Percentiles rank a stretch among this genome's conserved stretches.
These are phyloP conservation scores for Hebeloma cylindrosporum DNA, from an alignment of 768 basidiomycete species.

Conservation along the genomic window DNA sequence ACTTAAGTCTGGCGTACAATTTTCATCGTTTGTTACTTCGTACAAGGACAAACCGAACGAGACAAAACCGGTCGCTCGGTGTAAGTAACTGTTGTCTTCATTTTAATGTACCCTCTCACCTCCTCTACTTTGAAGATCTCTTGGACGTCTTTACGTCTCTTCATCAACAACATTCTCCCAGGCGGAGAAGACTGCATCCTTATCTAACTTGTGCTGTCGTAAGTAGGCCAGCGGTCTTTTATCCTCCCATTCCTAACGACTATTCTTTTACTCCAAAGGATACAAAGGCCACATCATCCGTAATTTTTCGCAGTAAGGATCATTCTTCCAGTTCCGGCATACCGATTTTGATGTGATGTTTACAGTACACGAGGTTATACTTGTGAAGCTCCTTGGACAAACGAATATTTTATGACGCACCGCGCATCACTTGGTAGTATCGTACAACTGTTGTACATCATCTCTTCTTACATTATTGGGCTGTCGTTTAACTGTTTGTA, in stretches of 20 bases:
- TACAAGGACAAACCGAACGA: constrained; percentile 55
- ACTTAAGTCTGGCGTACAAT: constrained; percentile 49
- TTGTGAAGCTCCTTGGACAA: constrained; percentile 33
- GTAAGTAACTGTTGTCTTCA: constrained; percentile 34
- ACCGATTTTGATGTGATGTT: neutral
- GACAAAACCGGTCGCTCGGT: constrained; percentile 49
- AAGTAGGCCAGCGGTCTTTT: constrained; percentile 23
- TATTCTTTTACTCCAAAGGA: constrained; percentile 34
- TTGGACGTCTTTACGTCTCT: constrained; percentile 49
- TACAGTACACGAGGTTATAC: constrained; percentile 37
- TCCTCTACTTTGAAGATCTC: constrained; percentile 38
- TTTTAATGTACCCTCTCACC: neutral
- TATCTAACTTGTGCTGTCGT: constrained; percentile 62
- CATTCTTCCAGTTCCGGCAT: neutral
- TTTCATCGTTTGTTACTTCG: constrained; percentile 54
- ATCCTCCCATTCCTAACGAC: constrained; percentile 12
- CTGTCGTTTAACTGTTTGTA: neutral
- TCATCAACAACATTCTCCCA: constrained; percentile 50
- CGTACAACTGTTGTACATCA: neutral
- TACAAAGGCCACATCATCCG: constrained; percentile 43
- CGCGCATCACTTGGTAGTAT: no score
- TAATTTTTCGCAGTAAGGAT: constrained; percentile 49
- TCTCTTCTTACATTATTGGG: no score
- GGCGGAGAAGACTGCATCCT: constrained; percentile 47
- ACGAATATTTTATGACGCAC: constrained; percentile 38